Conservation (phyloP, 257 asterid species). For the Solanum dulcamara region DNA sequence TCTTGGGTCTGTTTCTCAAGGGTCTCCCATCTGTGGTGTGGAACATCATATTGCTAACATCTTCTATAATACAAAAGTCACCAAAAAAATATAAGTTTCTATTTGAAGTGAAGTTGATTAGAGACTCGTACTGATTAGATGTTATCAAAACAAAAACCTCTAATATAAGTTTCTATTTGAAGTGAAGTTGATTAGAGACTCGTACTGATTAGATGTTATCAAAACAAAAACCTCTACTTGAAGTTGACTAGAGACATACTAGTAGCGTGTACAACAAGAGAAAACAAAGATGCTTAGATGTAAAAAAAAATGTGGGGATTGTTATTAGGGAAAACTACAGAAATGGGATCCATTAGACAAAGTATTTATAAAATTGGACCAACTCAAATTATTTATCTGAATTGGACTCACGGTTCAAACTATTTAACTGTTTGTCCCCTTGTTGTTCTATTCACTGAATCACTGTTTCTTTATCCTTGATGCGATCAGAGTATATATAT, state of each 20-base stretch:
- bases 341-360: too few relatives aligned
- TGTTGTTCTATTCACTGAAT: too few relatives aligned
- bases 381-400: too few relatives aligned
- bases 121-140: not conserved
- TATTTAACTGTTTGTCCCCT: too few relatives aligned
- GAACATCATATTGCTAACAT: not conserved
- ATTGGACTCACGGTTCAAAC: too few relatives aligned
- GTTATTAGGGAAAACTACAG: too few relatives aligned
- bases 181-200: not conserved
- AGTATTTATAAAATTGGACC: too few relatives aligned
- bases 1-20: not conserved
- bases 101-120: not conserved
- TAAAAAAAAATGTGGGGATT: not conserved
- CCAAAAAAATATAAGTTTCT: not conserved
- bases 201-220: not conserved
- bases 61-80: not conserved
- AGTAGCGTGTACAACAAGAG: not conserved
- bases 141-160: not conserved
- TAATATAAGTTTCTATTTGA: not conserved
- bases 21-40: not conserved
- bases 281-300: not conserved
- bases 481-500: too few relatives aligned
- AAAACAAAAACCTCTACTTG: too few relatives aligned
- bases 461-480: too few relatives aligned
- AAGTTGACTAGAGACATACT: not conserved